Evolutionary conservation across 495 filamentous ascomycete genomes (phyloP).

Genomic region (Recurvomyces mirabilis): DNA sequence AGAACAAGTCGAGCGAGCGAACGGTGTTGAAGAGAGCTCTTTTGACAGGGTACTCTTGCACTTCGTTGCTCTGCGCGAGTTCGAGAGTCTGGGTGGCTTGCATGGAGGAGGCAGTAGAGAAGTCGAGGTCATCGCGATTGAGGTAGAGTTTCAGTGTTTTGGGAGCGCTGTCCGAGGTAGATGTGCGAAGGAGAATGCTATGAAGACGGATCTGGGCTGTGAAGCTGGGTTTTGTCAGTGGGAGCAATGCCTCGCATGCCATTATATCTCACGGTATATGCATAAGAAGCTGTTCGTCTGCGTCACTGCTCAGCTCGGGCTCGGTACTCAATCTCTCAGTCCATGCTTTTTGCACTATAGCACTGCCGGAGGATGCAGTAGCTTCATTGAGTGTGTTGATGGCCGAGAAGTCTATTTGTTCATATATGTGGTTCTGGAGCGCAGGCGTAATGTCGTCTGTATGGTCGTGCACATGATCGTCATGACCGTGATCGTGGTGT

Average conservation of each 20-base stretch:
- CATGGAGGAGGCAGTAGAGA: conserved; percentile 56
- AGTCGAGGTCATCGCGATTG: conserved; percentile 82
- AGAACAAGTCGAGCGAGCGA: conserved; percentile 66
- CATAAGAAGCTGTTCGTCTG: conserved; percentile 88
- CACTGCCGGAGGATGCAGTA: conserved; percentile 51
- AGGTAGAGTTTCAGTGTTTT: conserved; percentile 70
- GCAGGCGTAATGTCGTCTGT: conserved; percentile 86
- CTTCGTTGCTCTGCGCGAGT: conserved; percentile 63
- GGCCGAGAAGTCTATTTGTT: conserved; percentile 78
- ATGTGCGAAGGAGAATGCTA: conserved; percentile 71
- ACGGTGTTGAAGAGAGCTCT: conserved; percentile 80
- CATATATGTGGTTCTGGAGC: conserved; percentile 74
- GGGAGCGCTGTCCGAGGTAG: conserved; percentile 58
- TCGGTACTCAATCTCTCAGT: conserved; percentile 56
- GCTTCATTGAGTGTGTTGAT: conserved; percentile 81
- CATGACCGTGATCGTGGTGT: conserved; percentile 29
- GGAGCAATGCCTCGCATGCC: neutral
- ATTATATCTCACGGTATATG: conserved; percentile 61
- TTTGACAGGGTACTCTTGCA: conserved; percentile 77
- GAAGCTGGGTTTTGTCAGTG: conserved; percentile 48
- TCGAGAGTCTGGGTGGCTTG: conserved; percentile 65
- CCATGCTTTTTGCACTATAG: conserved; percentile 85
- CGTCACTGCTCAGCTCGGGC: conserved; percentile 70
- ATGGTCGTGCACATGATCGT: conserved; percentile 55
- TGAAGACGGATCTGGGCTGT: conserved; percentile 88